Percentiles rank a stretch among this genome's conserved stretches.
phyloP scores from a whole-genome alignment of 2,329 filamentous ascomycete genomes.

The Microcera coccophila region DNA sequence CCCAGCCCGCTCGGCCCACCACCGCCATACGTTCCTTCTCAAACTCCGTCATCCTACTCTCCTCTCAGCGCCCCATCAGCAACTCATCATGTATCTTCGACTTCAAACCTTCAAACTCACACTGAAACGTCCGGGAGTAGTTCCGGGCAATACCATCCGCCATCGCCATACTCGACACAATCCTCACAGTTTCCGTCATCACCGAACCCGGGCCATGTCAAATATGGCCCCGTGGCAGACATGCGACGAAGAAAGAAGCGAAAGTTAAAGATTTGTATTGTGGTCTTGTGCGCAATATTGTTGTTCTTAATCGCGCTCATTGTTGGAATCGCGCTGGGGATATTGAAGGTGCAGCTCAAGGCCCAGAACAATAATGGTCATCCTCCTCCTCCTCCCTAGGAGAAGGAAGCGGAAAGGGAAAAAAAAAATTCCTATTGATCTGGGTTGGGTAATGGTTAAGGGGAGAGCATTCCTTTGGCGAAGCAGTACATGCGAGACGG shows the following conservation, averaged over 20 bases:
- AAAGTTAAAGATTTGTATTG: constrained; percentile 20
- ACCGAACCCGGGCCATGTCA: constrained; percentile 15
- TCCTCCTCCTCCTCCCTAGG: too few species aligned
- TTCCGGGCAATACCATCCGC: constrained; percentile 13
- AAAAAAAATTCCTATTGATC: too few species aligned
- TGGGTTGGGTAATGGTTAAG: background rate
- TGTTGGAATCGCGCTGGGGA: constrained; percentile 26
- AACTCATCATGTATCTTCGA: background rate
- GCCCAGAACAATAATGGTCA: constrained; percentile 6
- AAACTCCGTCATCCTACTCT: constrained; percentile 24
- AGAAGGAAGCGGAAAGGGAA: too few species aligned
- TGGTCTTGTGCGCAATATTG: constrained; percentile 17
- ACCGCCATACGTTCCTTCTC: constrained; percentile 27
- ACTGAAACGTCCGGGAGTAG: constrained; percentile 3
- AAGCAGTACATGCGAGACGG: background rate
- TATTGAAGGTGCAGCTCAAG: constrained; percentile 22
- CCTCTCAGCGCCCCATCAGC: constrained; percentile 3
- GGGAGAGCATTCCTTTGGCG: background rate
- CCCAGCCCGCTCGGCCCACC: constrained; percentile 22
- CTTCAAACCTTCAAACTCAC: constrained; percentile 3
- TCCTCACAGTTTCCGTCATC: constrained; percentile 7
- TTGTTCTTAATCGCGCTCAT: constrained; percentile 25
- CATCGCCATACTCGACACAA: constrained; percentile 8
- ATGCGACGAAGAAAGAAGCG: constrained; percentile 19
- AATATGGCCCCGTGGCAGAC: constrained; percentile 22